These are phyloP conservation scores for Phanerochaete sordida DNA, from an alignment of 768 basidiomycete genomes.

Conservation along the genomic window DNA sequence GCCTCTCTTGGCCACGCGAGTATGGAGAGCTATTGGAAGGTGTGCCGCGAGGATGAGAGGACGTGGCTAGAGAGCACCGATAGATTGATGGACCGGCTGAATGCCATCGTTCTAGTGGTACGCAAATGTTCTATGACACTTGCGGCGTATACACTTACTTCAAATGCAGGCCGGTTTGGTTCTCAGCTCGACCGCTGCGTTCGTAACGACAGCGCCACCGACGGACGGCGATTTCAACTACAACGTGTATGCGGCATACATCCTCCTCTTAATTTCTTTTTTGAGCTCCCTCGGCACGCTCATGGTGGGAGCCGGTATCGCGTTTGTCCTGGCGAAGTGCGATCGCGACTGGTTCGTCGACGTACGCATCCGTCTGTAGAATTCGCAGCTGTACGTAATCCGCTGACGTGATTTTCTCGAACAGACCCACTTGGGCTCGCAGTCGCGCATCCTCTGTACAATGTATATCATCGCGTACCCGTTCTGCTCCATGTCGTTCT, in stretches of 20 bases:
- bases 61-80: neutral
- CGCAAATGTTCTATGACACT: neutral
- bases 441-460: conserved; percentile 4
- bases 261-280: conserved; percentile 5
- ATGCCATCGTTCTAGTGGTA: neutral
- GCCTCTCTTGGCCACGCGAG: neutral
- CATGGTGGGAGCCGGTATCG: conserved; percentile 6
- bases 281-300: conserved; percentile 5
- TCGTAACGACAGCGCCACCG: conserved; percentile 8
- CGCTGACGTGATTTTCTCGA: no score
- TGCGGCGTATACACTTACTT: neutral
- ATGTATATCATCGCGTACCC: conserved; percentile 6
- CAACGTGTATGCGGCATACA: conserved; percentile 2
- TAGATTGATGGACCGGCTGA: neutral
- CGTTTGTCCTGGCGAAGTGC: conserved; percentile 4
- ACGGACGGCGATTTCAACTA: conserved; percentile 1
- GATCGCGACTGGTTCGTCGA: neutral
- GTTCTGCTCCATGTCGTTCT: conserved; percentile 4
- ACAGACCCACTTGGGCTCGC: conserved; percentile 7
- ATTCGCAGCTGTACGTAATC: neutral
- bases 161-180: conserved; percentile 5
- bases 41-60: neutral
- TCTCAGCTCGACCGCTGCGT: conserved; percentile 5
- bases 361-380: neutral
- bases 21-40: neutral